These are phyloP conservation scores for Colletotrichum tamarilloi DNA, from an alignment of 2,329 filamentous ascomycete genomes.

Conservation along the genomic window DNA sequence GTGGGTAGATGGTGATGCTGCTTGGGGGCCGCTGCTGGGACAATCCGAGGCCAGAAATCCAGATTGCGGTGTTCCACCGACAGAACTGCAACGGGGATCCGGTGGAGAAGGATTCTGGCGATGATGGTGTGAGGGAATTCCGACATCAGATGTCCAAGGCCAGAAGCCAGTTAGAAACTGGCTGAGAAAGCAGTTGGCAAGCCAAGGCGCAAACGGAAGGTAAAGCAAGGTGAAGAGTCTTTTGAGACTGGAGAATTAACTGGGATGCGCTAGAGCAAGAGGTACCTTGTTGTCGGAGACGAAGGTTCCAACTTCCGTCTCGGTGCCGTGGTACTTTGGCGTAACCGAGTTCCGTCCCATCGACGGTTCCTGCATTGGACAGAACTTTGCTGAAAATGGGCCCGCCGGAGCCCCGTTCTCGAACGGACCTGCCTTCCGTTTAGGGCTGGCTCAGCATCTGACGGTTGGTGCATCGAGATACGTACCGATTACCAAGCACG, in stretches of 20 bases:
- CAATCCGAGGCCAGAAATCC: conserved; percentile 15
- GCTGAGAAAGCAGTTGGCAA: conserved; percentile 20
- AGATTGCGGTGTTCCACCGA: conserved; percentile 11
- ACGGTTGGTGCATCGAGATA: background rate
- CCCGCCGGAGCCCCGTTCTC: conserved; percentile 9
- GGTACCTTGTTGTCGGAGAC: background rate
- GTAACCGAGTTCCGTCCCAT: background rate
- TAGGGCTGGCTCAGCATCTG: background rate
- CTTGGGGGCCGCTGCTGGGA: background rate
- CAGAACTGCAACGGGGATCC: background rate
- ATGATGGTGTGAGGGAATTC: conserved; percentile 35
- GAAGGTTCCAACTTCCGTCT: background rate
- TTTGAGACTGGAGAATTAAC: conserved; percentile 1
- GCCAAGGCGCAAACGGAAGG: background rate
- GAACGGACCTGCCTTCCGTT: conserved; percentile 23
- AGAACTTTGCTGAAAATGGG: conserved; percentile 3
- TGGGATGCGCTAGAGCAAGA: background rate
- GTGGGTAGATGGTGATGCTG: background rate
- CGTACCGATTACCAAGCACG: background rate
- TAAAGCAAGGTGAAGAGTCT: background rate
- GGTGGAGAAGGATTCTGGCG: conserved; percentile 18
- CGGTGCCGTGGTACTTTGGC: background rate
- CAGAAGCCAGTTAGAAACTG: background rate
- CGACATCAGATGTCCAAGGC: background rate
- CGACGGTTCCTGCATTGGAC: conserved; percentile 10